Evolutionary conservation across 768 basidiomycete genomes (phyloP).

Genomic region (Filobasidium wieringae): DNA sequence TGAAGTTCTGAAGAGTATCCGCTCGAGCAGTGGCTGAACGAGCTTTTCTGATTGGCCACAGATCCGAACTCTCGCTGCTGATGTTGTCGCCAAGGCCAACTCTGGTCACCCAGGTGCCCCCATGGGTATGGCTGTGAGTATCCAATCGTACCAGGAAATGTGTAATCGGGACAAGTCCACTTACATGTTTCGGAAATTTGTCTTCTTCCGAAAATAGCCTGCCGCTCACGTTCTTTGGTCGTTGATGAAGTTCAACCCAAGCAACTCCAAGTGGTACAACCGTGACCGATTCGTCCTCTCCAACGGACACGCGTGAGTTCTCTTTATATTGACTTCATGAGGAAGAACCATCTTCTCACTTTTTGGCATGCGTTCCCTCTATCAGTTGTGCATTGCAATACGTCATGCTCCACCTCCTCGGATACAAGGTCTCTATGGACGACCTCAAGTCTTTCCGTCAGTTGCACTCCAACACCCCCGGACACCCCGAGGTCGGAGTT

Average conservation of each 20-base stretch:
- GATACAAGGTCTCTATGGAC: slow-evolving; percentile 82
- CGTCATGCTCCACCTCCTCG: slow-evolving; percentile 76
- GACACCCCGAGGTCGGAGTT: slow-evolving; percentile 72
- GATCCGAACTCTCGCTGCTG: slow-evolving; percentile 39
- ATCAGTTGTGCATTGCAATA: slow-evolving; percentile 95
- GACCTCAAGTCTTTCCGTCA: slow-evolving; percentile 91
- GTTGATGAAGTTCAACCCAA: slow-evolving; percentile 79
- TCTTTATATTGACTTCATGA: not conserved
- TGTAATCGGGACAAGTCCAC: slow-evolving; percentile 63
- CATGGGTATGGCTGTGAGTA: slow-evolving; percentile 68
- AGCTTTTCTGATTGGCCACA: not conserved
- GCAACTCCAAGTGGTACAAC: slow-evolving; percentile 85
- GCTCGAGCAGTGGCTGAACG: not conserved
- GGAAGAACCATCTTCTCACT: not conserved
- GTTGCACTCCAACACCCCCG: slow-evolving; percentile 76
- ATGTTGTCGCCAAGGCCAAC: slow-evolving; percentile 53
- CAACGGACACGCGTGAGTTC: slow-evolving; percentile 75
- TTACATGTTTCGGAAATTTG: not conserved
- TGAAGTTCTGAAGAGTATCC: not conserved
- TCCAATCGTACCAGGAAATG: no score
- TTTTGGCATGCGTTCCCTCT: slow-evolving; percentile 43
- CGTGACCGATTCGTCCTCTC: slow-evolving; percentile 94
- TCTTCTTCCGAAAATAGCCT: slow-evolving; percentile 21
- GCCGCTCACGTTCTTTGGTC: slow-evolving; percentile 37
- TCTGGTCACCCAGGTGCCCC: slow-evolving; percentile 91